These are phyloP conservation scores for Carex arenaria DNA, from an alignment of 202 grass and related monocot genomes.

Conservation along the genomic window DNA sequence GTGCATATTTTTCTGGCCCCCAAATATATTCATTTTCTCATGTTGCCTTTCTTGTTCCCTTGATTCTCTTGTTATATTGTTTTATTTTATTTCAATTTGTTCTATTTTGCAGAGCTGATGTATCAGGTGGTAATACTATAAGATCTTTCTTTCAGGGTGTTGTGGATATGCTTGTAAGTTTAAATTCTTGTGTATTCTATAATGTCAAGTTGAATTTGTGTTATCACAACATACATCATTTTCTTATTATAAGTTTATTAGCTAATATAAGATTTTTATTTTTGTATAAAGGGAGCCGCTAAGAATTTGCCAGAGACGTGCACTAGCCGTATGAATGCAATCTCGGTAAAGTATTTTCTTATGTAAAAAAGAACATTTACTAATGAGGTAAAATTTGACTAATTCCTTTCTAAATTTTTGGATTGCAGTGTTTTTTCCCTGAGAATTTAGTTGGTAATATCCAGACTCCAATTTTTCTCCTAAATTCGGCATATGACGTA, in stretches of 20 bases:
- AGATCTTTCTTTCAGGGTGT: constrained; percentile 51
- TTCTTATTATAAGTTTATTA: neutral
- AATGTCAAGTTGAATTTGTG: neutral
- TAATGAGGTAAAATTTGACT: neutral
- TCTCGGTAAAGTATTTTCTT: constrained; percentile 33
- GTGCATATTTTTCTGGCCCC: neutral
- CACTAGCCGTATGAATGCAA: constrained; percentile 48
- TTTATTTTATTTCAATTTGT: neutral
- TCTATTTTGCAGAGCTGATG: constrained; percentile 42
- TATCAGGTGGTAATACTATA: constrained; percentile 45
- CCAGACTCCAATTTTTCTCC: constrained; percentile 67
- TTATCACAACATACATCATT: neutral
- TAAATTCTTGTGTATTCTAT: neutral
- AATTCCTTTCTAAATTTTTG: neutral
- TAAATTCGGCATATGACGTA: constrained; percentile 80
- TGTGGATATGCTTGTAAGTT: constrained; percentile 54
- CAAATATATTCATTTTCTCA: neutral
- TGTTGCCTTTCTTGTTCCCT: neutral
- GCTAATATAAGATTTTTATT: neutral
- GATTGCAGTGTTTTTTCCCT: constrained; percentile 81
- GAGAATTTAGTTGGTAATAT: constrained; percentile 51
- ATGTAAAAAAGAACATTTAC: neutral
- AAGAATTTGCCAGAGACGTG: constrained; percentile 52
- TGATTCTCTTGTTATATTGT: neutral
- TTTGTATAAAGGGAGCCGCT: constrained; percentile 29